Percentiles rank a stretch among this genome's conserved stretches.
Evolutionary conservation across 345 rosid species (phyloP).

Genomic region (Aquilaria yunnanensis): DNA sequence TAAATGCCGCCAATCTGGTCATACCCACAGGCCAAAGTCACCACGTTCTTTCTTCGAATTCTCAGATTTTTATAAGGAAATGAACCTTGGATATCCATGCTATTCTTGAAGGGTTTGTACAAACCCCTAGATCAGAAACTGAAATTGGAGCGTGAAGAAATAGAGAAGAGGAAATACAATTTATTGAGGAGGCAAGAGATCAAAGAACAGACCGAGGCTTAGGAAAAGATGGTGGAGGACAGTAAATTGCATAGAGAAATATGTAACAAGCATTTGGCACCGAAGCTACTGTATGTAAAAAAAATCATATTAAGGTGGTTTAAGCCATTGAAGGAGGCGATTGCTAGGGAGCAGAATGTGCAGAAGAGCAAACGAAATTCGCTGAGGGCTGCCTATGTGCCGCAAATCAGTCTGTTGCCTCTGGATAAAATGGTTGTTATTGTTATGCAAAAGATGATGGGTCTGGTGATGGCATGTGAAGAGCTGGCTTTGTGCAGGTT

Average conservation of each 20-base stretch:
- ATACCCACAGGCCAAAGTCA: conserved; percentile 19
- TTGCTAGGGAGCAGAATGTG: conserved; percentile 57
- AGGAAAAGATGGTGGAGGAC: conserved; percentile 79
- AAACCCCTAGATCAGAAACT: conserved; percentile 34
- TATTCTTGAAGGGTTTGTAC: conserved; percentile 51
- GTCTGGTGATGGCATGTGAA: conserved; percentile 56
- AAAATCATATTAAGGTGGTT: conserved; percentile 86
- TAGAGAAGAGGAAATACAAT: conserved; percentile 56
- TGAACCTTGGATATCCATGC: conserved; percentile 83
- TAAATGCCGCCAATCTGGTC: conserved; percentile 19
- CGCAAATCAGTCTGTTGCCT: conserved; percentile 67
- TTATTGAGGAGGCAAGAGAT: conserved; percentile 68
- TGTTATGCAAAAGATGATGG: conserved; percentile 97
- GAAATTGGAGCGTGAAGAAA: conserved; percentile 45
- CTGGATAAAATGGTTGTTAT: conserved; percentile 93
- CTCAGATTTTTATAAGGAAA: conserved; percentile 45
- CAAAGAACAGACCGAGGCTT: conserved; percentile 86
- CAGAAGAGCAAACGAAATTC: conserved; percentile 56
- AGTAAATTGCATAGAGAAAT: conserved; percentile 64
- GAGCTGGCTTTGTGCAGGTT: conserved; percentile 67
- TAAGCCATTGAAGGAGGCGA: conserved; percentile 78
- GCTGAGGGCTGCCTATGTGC: conserved; percentile 72
- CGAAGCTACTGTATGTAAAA: conserved; percentile 77
- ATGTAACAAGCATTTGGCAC: conserved; percentile 77
- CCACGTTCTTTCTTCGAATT: conserved; percentile 18